Conservation (phyloP, 169 alveolate genomes). For the Cystoisospora suis region DNA sequence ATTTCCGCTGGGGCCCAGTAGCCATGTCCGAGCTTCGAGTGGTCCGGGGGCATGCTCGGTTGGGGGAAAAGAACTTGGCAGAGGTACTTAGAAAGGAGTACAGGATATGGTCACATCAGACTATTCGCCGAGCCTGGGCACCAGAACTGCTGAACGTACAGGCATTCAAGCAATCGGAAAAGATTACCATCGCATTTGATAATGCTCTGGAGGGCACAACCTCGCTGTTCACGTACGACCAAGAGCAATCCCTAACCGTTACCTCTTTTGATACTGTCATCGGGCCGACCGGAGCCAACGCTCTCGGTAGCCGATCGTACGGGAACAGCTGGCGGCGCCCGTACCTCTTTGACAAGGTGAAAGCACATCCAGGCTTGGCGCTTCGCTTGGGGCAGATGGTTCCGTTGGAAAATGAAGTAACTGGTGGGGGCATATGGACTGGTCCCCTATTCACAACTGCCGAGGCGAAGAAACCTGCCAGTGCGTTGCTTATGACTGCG, state of each 20-base stretch:
- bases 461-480: background rate
- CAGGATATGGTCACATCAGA: background rate
- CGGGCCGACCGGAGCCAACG: background rate
- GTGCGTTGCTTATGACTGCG: background rate
- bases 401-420: background rate
- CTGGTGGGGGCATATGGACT: background rate
- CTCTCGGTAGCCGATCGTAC: constrained; percentile 3
- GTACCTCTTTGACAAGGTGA: too few species aligned
- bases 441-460: background rate
- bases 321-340: constrained; percentile 12
- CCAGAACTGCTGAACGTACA: constrained; percentile 4
- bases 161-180: background rate
- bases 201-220: background rate
- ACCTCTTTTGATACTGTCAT: background rate
- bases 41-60: background rate
- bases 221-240: background rate
- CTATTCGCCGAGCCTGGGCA: constrained; percentile 29
- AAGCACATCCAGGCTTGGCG: background rate
- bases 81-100: background rate
- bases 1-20: constrained; percentile 13
- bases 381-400: background rate
- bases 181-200: background rate
- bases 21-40: constrained; percentile 23
- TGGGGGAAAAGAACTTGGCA: too few species aligned
- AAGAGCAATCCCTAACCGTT: background rate